Percentiles rank a stretch among this genome's conserved stretches.
Evolutionary conservation across 192 early-diverging fungal species (phyloP).

Genomic region (Coemansia nantahalensis): DNA sequence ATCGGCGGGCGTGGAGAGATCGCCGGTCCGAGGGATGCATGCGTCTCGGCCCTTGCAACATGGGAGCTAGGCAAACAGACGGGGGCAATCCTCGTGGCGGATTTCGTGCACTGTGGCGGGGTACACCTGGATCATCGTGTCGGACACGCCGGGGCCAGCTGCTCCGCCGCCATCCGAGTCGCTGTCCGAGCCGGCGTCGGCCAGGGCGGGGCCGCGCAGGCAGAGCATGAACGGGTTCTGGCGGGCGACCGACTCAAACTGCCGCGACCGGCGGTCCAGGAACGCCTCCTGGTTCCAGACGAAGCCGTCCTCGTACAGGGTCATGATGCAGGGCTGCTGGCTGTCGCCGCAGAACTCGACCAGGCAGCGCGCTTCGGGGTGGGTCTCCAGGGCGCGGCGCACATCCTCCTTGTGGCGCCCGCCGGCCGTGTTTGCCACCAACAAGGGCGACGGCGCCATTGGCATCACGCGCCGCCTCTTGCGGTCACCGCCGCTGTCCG

Average conservation of each 20-base stretch:
- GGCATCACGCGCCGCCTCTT: neutral
- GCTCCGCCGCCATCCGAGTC: neutral
- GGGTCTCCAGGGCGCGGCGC: slow-evolving; percentile 16
- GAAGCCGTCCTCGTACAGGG: slow-evolving; percentile 40
- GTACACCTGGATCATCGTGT: slow-evolving; percentile 18
- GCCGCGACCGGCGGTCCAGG: slow-evolving; percentile 14
- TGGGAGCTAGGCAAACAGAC: slow-evolving; percentile 9
- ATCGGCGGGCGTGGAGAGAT: too few relatives aligned
- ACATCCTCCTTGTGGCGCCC: slow-evolving; percentile 13
- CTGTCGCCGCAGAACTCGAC: slow-evolving; percentile 22
- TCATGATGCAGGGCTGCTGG: slow-evolving; percentile 22
- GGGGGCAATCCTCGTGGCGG: slow-evolving; percentile 14
- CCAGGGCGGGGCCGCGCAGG: too few relatives aligned
- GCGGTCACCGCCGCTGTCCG: neutral
- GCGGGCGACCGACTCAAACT: slow-evolving; percentile 21
- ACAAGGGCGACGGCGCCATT: slow-evolving; percentile 6
- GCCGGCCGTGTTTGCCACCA: slow-evolving; percentile 19
- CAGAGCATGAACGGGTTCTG: slow-evolving; percentile 35
- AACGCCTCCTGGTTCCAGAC: slow-evolving; percentile 41
- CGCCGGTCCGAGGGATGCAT: too few relatives aligned
- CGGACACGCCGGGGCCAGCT: too few relatives aligned
- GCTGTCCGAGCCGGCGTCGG: neutral
- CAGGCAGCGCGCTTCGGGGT: slow-evolving; percentile 26
- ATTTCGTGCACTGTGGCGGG: slow-evolving; percentile 35
- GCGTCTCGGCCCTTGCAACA: too few relatives aligned